These are phyloP conservation scores for Discostella pseudostelligera DNA, from an alignment of 108 stramenopile genomes.

Conservation along the genomic window DNA sequence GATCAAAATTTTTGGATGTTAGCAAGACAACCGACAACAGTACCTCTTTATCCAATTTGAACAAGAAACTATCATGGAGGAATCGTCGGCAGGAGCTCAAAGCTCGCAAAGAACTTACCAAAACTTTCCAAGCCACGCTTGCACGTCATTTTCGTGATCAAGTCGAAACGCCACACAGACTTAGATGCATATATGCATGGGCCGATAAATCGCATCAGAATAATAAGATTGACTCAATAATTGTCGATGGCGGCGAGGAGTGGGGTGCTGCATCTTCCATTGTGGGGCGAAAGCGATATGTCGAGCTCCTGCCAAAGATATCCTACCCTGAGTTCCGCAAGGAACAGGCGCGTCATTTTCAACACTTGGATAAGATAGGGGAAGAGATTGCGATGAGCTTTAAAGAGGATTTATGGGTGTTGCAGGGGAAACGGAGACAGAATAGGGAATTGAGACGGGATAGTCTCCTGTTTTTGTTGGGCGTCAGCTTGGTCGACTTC, in stretches of 20 bases:
- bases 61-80: slow-evolving; percentile 56
- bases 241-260: slow-evolving; percentile 65
- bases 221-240: slow-evolving; percentile 71
- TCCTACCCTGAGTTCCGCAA: slow-evolving; percentile 75
- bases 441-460: slow-evolving; percentile 64
- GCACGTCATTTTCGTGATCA: slow-evolving; percentile 76
- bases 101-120: slow-evolving; percentile 51
- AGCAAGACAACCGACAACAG: slow-evolving; percentile 29
- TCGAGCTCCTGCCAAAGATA: slow-evolving; percentile 85
- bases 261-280: slow-evolving; percentile 48
- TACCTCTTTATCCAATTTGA: not conserved
- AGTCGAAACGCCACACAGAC: slow-evolving; percentile 81
- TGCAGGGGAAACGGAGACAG: slow-evolving; percentile 78
- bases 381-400: slow-evolving; percentile 72
- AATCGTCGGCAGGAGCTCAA: slow-evolving; percentile 60
- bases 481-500: slow-evolving; percentile 66
- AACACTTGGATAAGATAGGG: slow-evolving; percentile 76
- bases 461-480: slow-evolving; percentile 68
- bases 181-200: slow-evolving; percentile 90
- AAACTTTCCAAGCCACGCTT: slow-evolving; percentile 56
- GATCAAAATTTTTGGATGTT: slow-evolving; percentile 14
- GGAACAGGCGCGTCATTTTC: slow-evolving; percentile 76
- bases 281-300: slow-evolving; percentile 80
- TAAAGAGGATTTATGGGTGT: slow-evolving; percentile 80
- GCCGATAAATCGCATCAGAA: slow-evolving; percentile 85